Percentiles rank a stretch among this genome's conserved stretches.
phyloP scores from a whole-genome alignment of 2,329 filamentous ascomycete species.

The Penicillium hesseltinei region DNA sequence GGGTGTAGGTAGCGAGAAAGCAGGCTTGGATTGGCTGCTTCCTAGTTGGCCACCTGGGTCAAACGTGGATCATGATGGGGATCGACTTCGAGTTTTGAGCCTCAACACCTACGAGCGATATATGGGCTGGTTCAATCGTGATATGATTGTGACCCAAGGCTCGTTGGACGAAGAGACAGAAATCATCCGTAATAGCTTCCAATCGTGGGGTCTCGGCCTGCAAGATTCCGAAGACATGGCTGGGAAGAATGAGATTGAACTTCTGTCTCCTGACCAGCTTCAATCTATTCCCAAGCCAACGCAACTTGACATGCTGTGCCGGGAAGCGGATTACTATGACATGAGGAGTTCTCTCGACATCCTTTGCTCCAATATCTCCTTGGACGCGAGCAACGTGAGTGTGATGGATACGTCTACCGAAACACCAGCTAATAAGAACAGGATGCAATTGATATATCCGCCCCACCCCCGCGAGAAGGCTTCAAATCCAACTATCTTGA shows the following conservation, averaged over 20 bases:
- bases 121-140: constrained; percentile 73
- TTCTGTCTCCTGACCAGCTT: constrained; percentile 2
- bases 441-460: constrained; percentile 61
- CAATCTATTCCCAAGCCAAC: constrained; percentile 19
- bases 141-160: constrained; percentile 48
- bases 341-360: constrained; percentile 39
- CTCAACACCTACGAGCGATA: constrained; percentile 71
- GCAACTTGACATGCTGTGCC: constrained; percentile 28
- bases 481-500: constrained; percentile 56
- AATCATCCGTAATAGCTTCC: constrained; percentile 62
- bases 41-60: constrained; percentile 70
- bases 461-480: constrained; percentile 57
- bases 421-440: constrained; percentile 28
- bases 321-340: constrained; percentile 34
- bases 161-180: constrained; percentile 58
- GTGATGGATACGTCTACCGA: background rate
- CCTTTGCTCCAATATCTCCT: constrained; percentile 29
- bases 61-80: constrained; percentile 65
- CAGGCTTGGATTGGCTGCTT: constrained; percentile 87
- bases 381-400: constrained; percentile 32
- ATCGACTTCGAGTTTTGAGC: constrained; percentile 75
- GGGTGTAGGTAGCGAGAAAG: constrained; percentile 82
- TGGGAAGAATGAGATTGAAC: constrained; percentile 41
- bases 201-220: constrained; percentile 65
- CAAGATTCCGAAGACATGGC: constrained; percentile 54